Percentiles rank a stretch among this genome's conserved stretches.
phyloP scores from a whole-genome alignment of 116 monocot genomes.

The Posidonia oceanica region DNA sequence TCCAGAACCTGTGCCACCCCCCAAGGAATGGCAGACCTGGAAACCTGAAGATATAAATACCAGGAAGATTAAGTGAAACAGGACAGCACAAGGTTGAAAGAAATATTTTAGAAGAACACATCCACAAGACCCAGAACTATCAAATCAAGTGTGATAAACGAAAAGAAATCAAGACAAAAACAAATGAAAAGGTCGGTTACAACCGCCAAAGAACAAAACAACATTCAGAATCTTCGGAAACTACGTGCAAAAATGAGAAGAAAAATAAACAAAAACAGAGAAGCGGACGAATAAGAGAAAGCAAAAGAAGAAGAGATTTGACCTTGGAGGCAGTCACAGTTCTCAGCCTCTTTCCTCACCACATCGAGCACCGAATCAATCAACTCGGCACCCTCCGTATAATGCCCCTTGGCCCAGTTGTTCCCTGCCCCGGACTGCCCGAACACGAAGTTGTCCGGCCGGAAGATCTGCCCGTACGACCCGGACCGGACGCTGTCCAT shows the following conservation, averaged over 20 bases:
- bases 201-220: background rate
- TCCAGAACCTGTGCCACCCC: conserved; percentile 19
- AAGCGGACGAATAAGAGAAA: no score
- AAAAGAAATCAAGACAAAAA: background rate
- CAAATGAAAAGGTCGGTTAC: background rate
- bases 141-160: background rate
- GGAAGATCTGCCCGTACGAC: conserved; percentile 38
- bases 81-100: background rate
- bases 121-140: no score
- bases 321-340: conserved; percentile 45
- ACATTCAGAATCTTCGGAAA: background rate
- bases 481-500: conserved; percentile 47
- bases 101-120: background rate
- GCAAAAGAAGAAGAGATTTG: no score
- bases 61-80: background rate
- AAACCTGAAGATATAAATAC: no score
- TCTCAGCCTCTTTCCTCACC: conserved; percentile 39
- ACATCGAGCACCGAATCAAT: conserved; percentile 41
- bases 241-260: background rate
- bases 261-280: no score
- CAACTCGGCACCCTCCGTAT: conserved; percentile 51
- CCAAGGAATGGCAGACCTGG: conserved; percentile 20
- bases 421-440: conserved; percentile 44
- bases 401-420: conserved; percentile 76
- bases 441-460: conserved; percentile 46